These are phyloP conservation scores for Termitomyces sp. DNA, from an alignment of 768 basidiomycete genomes.

Conservation along the genomic window DNA sequence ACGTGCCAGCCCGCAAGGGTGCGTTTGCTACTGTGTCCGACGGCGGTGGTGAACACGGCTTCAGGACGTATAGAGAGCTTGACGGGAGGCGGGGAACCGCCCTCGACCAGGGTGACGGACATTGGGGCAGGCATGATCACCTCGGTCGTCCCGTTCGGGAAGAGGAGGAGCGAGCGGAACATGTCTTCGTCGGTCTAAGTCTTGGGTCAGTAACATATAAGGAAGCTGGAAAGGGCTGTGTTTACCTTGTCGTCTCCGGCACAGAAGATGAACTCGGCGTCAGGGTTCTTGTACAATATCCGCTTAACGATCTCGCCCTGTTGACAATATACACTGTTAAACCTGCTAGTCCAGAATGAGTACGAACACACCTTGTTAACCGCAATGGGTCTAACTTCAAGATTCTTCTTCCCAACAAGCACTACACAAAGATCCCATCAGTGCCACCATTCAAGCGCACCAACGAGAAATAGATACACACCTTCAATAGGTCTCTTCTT, in stretches of 20 bases:
- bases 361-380: conserved; percentile 72
- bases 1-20: conserved; percentile 94
- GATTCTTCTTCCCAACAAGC: conserved; percentile 96
- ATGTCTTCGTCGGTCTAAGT: conserved; percentile 95
- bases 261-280: conserved; percentile 95
- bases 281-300: conserved; percentile 88
- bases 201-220: not conserved
- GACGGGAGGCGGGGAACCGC: conserved; percentile 37
- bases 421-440: conserved; percentile 41
- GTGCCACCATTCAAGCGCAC: not conserved
- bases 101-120: conserved; percentile 52
- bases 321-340: not conserved
- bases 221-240: not conserved
- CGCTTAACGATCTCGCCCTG: conserved; percentile 96
- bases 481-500: conserved; percentile 94
- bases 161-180: conserved; percentile 86
- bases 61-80: conserved; percentile 66
- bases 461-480: conserved; percentile 26
- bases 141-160: conserved; percentile 44
- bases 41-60: conserved; percentile 86
- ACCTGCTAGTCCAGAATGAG: not conserved
- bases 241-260: conserved; percentile 95
- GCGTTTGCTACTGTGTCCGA: conserved; percentile 87
- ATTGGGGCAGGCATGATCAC: conserved; percentile 47
- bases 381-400: conserved; percentile 93